Evolutionary conservation across 805 yeast genomes (phyloP), one percentile per base, ranked within the genome.

Genomic region (Candida gorgasii): DNA sequence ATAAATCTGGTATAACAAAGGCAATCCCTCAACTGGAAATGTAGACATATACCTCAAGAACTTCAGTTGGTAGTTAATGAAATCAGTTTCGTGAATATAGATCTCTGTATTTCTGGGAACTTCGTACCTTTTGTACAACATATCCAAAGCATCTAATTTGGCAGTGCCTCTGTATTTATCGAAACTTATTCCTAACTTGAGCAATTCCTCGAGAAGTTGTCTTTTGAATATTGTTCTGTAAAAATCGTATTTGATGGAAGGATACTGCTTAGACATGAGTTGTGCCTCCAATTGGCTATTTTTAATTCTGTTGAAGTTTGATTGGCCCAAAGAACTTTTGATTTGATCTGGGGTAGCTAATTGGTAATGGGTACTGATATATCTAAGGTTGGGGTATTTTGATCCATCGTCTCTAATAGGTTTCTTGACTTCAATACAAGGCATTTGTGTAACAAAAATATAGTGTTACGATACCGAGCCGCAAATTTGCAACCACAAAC

Each of bases 61-160:
- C 7, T 39, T 40, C 53, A 49, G 53, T 32, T 40, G 43, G 32
- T 41, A 51, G 20, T 47, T 45, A 3, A 42, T 20, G 22, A 46
- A 51, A 30, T 51, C 55, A 30, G 45, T 35, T 12, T 36, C 48
- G 24, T 47, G 50, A n/a, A 51, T 44, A 20, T 19, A 23, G 2
- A 43, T 31, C 8, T 19, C 13, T 8, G 26, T 40, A 20, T 34
- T 23, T 2, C 16, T 11, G 8, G 37, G 30, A 8, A 51, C 22
- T 4, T 45, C 42, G 30, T 31, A 46, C 12, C 45, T 15, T 6
- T 36, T n/a, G 13, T 32, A 15, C 7, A 48, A 27, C 4, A 13
- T 29, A 8, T 9, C 27, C 13, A 28, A 49, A 8, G 39, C 36
- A 28, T 52, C 53, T 18, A 40, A 50, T 1, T 20, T n/a, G n/a